Percentiles rank a stretch among this genome's conserved stretches.
phyloP scores from a whole-genome alignment of 2,329 filamentous ascomycete genomes.

The Arthrobotrys musiformis region DNA sequence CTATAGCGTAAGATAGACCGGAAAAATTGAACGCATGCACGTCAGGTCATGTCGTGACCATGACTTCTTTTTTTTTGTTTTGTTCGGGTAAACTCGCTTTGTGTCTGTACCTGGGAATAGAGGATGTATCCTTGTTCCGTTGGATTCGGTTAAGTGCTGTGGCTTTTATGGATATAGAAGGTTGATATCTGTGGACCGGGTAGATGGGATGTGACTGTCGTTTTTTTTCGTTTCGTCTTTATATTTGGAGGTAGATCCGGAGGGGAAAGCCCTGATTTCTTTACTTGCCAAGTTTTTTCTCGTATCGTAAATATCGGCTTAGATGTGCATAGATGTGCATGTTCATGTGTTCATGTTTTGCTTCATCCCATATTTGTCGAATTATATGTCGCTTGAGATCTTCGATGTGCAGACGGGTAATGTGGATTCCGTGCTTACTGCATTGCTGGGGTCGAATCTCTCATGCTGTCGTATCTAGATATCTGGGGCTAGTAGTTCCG shows the following conservation, averaged over 20 bases:
- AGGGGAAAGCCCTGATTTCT: no score
- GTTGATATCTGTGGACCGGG: background rate
- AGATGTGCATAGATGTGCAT: background rate
- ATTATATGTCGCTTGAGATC: background rate
- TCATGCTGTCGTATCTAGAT: background rate
- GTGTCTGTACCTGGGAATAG: constrained; percentile 18
- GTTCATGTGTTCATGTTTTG: constrained; percentile 4
- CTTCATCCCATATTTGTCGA: background rate
- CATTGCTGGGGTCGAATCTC: background rate
- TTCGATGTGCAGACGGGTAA: background rate
- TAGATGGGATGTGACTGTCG: constrained; percentile 14
- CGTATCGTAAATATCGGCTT: background rate
- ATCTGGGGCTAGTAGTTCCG: background rate
- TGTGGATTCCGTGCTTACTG: background rate
- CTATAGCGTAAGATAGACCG: background rate
- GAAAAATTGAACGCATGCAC: constrained; percentile 4
- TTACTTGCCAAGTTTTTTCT: background rate
- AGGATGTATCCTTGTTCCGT: background rate
- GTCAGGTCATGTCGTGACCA: constrained; percentile 3
- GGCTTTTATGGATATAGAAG: constrained; percentile 4
- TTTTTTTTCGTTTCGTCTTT: constrained; percentile 15
- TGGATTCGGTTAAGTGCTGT: constrained; percentile 14
- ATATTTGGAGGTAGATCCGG: background rate
- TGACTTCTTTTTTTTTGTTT: background rate
- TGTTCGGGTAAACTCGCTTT: background rate